Evolutionary conservation across 2,329 filamentous ascomycete species (phyloP), one percentile per base, ranked within the genome.

Genomic region (Cercospora berteroae): DNA sequence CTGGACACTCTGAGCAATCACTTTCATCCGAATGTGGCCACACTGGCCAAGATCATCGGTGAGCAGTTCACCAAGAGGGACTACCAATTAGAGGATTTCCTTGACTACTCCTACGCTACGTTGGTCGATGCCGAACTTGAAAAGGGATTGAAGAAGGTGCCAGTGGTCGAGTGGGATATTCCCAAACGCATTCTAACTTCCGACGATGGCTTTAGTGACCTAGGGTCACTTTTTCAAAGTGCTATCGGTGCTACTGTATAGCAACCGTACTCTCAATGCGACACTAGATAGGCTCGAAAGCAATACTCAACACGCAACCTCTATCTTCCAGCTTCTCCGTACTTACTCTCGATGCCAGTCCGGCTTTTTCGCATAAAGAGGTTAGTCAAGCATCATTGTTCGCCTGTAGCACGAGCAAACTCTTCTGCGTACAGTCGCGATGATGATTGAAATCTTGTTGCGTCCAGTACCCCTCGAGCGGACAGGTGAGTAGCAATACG

Each of bases 61-160:
- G 93, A 98, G 80, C 95, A 98, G 78, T 99, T 98, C 79, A 99
- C 95, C 2, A 99, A 99, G 81, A 89, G 93, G 72, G 86, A 90
- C 2, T 99, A 98, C 80, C 95, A 93, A 74, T 81, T 97, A n/a
- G 95, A 99, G 77, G 95, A 99, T 77, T 99, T 99, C 80, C 81
- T 98, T 58, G 95, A 99, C 77, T 93, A 98, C 78, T 94, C 92
- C 0, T 99, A 98, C 80, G 87, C 89, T 90, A 85, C 85, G 87
- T 86, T 99, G 77, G 81, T 98, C 52, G 92, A 95, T 68, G 89
- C 89, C 3, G 95, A 99, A 79, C 83, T 97, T 70, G 84, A 86
- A 67, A 96, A 94, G 80, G 88, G 92, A 52, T 83, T 97, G 70
- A 96, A 90, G 81, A 97, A 94, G 79, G 83, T 88, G 5, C 94